These are phyloP conservation scores for Ophiostoma himal-ulmi DNA, from an alignment of 2,329 filamentous ascomycete genomes.

Conservation along the genomic window DNA sequence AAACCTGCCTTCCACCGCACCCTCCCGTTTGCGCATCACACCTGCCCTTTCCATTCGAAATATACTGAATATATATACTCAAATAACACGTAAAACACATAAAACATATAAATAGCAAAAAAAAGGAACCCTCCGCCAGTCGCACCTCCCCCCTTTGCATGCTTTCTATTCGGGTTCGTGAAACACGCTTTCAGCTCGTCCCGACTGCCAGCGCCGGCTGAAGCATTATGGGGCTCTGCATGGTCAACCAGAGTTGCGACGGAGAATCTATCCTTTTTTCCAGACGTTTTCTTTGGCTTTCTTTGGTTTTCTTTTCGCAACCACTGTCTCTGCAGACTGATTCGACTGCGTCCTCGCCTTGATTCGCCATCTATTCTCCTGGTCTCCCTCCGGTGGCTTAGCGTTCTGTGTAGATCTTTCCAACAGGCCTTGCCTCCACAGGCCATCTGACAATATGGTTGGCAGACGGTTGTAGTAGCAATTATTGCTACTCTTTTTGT, in stretches of 20 bases:
- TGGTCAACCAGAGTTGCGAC: background rate
- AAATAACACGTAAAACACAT: background rate
- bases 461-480: background rate
- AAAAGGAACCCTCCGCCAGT: background rate
- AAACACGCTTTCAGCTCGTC: conserved; percentile 21
- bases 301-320: background rate
- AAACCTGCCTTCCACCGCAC: background rate
- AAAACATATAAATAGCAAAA: background rate
- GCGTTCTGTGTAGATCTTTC: background rate
- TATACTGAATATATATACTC: background rate
- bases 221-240: conserved; percentile 20
- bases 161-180: conserved; percentile 13
- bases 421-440: background rate
- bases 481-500: background rate
- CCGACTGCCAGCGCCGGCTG: conserved; percentile 21
- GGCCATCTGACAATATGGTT: background rate
- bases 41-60: background rate
- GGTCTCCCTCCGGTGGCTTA: background rate
- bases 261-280: background rate
- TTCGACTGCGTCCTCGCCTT: background rate
- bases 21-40: background rate
- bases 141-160: conserved; percentile 7
- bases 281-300: background rate
- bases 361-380: background rate
- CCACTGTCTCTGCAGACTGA: background rate